Conservation (phyloP, 169 alveolate genomes). For the Eimeria acervulina region DNA sequence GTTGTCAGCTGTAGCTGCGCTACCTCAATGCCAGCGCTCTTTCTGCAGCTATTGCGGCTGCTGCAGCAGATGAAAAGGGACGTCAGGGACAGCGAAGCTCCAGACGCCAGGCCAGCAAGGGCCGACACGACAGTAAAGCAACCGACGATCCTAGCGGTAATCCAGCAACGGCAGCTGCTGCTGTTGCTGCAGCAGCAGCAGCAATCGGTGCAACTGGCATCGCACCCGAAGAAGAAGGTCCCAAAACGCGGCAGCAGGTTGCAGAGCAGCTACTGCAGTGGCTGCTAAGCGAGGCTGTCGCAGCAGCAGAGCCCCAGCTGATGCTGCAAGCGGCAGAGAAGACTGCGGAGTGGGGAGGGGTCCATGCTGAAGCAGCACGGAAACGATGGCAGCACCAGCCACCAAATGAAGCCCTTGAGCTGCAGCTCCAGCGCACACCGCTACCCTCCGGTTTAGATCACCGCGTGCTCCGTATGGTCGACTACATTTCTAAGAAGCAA, state of each 20-base stretch:
- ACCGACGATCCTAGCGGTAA: slow-evolving; percentile 37
- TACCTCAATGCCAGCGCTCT: not conserved
- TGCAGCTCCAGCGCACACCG: slow-evolving; percentile 54
- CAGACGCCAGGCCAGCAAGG: slow-evolving; percentile 33
- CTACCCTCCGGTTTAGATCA: slow-evolving; percentile 32
- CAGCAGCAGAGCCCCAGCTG: slow-evolving; percentile 67
- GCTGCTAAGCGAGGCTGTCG: slow-evolving; percentile 42
- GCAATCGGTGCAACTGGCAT: not conserved
- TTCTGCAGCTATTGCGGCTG: not conserved
- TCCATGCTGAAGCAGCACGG: slow-evolving; percentile 66
- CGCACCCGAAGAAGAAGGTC: slow-evolving; percentile 25
- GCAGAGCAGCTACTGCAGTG: slow-evolving; percentile 75
- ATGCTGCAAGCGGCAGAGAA: slow-evolving; percentile 53
- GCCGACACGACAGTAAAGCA: slow-evolving; percentile 62
- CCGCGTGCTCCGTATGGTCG: slow-evolving; percentile 67
- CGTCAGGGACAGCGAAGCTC: slow-evolving; percentile 34
- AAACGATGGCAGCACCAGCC: not conserved
- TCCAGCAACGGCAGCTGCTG: slow-evolving; percentile 62
- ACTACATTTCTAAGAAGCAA: slow-evolving; percentile 43
- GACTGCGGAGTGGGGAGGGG: slow-evolving; percentile 32
- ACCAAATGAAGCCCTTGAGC: not conserved
- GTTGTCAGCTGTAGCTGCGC: not conserved
- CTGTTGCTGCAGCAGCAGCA: slow-evolving; percentile 60
- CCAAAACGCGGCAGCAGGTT: slow-evolving; percentile 36
- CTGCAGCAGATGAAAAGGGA: slow-evolving; percentile 61